Conservation (phyloP, 768 basidiomycete genomes). For the Mycena sanguinolenta region DNA sequence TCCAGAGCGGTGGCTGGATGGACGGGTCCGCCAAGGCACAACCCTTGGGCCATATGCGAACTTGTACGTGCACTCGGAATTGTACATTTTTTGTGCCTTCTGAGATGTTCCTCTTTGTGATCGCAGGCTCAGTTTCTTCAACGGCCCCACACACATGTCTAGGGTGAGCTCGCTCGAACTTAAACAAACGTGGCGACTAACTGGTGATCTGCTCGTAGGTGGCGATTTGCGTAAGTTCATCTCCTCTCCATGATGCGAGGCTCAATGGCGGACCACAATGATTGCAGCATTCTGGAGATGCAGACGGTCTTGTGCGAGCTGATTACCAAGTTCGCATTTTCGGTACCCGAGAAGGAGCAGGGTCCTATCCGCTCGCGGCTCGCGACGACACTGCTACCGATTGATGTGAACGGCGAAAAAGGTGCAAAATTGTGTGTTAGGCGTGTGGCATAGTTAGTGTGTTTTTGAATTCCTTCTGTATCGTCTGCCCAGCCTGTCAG, state of each 20-base stretch:
- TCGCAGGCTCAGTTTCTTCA: conserved; percentile 27
- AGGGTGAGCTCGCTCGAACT: conserved; percentile 17
- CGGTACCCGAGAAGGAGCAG: conserved; percentile 37
- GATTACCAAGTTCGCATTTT: conserved; percentile 53
- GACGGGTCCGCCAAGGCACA: conserved; percentile 34
- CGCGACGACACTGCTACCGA: conserved; percentile 22
- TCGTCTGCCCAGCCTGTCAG: no score
- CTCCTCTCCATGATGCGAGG: neutral
- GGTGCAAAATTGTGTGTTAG: conserved; percentile 23
- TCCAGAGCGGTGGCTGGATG: conserved; percentile 51
- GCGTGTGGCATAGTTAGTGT: conserved; percentile 12
- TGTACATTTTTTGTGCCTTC: neutral
- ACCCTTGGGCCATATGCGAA: conserved; percentile 44
- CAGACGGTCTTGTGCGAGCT: conserved; percentile 57
- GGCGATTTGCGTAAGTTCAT: conserved; percentile 33
- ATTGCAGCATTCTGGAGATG: conserved; percentile 49
- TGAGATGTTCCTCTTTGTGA: neutral
- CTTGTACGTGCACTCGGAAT: conserved; percentile 40
- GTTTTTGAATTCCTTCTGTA: no score
- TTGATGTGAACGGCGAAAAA: conserved; percentile 24
- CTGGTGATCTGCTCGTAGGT: conserved; percentile 1
- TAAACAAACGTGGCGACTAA: neutral
- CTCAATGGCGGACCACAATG: neutral
- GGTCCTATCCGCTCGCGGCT: conserved; percentile 19
- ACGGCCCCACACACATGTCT: conserved; percentile 27